Evolutionary conservation across 169 alveolate genomes (phyloP).

Genomic region (Eimeria necatrix): DNA sequence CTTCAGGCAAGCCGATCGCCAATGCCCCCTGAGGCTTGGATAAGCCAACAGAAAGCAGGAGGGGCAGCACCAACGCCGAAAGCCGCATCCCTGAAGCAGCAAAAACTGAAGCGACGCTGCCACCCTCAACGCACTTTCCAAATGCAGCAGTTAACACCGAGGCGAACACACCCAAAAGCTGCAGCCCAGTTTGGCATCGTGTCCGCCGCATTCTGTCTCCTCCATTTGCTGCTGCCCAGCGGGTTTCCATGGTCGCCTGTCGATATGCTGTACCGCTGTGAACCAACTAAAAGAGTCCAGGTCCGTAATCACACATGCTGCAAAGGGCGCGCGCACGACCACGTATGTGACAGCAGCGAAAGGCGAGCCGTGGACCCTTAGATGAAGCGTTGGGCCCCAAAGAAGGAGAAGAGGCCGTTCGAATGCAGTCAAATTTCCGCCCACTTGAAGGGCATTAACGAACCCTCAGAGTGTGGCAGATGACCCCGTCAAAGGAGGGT

Average conservation of each 20-base stretch:
- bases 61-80: not conserved
- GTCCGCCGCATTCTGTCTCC: not conserved
- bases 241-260: not conserved
- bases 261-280: not conserved
- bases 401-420: no score
- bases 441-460: no score
- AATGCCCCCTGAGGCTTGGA: not conserved
- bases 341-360: no score
- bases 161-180: not conserved
- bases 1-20: slow-evolving; percentile 10
- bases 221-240: not conserved
- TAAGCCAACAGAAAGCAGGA: not conserved
- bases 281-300: not conserved
- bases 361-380: no score
- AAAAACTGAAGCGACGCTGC: not conserved
- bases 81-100: not conserved
- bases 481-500: not conserved
- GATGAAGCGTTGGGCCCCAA: no score
- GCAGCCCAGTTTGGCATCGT: not conserved
- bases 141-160: not conserved
- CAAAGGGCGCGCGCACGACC: not conserved
- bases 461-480: no score
- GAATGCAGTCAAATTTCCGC: no score
- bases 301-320: not conserved
- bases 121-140: not conserved